phyloP scores from a whole-genome alignment of 306 rosid genomes.

The Rosa multiflora region DNA sequence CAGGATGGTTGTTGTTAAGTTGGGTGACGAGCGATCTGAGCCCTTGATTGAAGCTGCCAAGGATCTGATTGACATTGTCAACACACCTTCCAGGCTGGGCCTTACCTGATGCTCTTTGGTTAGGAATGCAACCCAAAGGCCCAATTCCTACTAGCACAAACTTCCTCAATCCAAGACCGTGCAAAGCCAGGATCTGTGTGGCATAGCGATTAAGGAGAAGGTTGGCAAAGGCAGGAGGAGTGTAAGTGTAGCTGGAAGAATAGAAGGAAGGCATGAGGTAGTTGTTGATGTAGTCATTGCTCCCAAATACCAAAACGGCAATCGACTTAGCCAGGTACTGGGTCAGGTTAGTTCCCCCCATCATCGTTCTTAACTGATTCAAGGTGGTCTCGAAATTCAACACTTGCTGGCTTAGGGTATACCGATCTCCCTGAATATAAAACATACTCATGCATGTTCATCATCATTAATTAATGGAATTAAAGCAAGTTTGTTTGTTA shows the following conservation, averaged over 20 bases:
- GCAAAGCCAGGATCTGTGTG: slow-evolving; percentile 50
- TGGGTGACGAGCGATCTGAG: slow-evolving; percentile 52
- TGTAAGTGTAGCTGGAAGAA: slow-evolving; percentile 41
- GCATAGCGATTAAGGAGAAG: slow-evolving; percentile 57
- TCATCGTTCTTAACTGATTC: slow-evolving; percentile 35
- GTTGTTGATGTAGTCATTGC: slow-evolving; percentile 80
- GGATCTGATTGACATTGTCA: slow-evolving; percentile 60
- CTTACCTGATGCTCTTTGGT: slow-evolving; percentile 40
- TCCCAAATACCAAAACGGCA: slow-evolving; percentile 51
- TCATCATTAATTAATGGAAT: not conserved
- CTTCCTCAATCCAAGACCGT: slow-evolving; percentile 60
- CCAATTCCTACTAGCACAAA: slow-evolving; percentile 62
- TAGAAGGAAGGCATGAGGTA: slow-evolving; percentile 57
- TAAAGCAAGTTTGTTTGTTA: not conserved
- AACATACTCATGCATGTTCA: not conserved
- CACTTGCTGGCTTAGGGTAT: slow-evolving; percentile 48
- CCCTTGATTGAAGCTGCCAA: slow-evolving; percentile 61
- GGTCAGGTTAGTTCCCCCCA: slow-evolving; percentile 35
- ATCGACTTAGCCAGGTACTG: slow-evolving; percentile 45
- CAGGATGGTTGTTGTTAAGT: slow-evolving; percentile 45
- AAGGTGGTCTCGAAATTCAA: slow-evolving; percentile 48
- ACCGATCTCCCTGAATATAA: slow-evolving; percentile 53
- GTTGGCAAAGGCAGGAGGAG: slow-evolving; percentile 48
- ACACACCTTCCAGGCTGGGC: slow-evolving; percentile 57
- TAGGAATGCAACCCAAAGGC: slow-evolving; percentile 86